Conservation (phyloP, 2,329 filamentous ascomycete species). For the Lizonia empirigonia region DNA sequence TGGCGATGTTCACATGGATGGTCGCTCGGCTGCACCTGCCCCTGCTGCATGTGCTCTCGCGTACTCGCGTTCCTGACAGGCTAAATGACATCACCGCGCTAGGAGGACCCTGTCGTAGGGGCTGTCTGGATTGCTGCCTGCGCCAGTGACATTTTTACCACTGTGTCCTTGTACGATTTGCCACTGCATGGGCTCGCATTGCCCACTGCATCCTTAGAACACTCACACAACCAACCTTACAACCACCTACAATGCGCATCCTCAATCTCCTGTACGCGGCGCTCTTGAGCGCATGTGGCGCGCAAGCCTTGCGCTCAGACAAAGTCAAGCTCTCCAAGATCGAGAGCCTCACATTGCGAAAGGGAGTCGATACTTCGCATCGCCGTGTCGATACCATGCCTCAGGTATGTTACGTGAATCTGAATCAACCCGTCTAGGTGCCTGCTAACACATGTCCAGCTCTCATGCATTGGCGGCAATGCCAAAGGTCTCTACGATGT, state of each 20-base stretch:
- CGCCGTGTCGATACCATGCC: conserved; percentile 78
- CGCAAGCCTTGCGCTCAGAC: conserved; percentile 47
- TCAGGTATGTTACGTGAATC: conserved; percentile 43
- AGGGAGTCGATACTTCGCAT: conserved; percentile 70
- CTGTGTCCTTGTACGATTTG: conserved; percentile 35
- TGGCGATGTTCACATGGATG: conserved; percentile 11
- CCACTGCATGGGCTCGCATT: conserved; percentile 23
- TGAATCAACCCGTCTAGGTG: background rate
- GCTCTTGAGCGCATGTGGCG: conserved; percentile 39
- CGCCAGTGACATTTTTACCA: conserved; percentile 15
- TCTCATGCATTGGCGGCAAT: conserved; percentile 73
- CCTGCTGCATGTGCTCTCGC: too few species aligned
- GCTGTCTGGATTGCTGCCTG: conserved; percentile 25
- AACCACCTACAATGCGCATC: conserved; percentile 34
- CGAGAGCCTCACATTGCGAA: conserved; percentile 76
- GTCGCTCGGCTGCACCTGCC: conserved; percentile 5
- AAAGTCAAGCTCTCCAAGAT: conserved; percentile 70
- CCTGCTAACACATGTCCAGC: conserved; percentile 51
- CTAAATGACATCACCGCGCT: conserved; percentile 22
- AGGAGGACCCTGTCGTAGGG: conserved; percentile 15
- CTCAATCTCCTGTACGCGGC: conserved; percentile 39
- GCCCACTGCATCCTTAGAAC: background rate
- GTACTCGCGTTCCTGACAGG: conserved; percentile 6
- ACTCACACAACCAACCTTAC: background rate
- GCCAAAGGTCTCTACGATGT: conserved; percentile 69